Evolutionary conservation across 2,329 filamentous ascomycete species (phyloP).

Genomic region (Elsinoe perseae): DNA sequence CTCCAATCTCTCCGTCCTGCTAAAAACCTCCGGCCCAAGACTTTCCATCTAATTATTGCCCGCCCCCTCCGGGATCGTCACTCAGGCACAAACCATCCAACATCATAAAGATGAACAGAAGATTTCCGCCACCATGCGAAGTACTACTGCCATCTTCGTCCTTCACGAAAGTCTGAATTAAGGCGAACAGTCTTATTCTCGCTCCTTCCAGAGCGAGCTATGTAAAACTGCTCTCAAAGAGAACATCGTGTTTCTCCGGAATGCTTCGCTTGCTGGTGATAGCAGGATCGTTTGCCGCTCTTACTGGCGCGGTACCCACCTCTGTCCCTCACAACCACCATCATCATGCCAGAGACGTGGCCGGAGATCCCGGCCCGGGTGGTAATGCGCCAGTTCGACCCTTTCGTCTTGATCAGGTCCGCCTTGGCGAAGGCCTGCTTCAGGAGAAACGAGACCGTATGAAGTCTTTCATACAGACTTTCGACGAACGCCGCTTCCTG

Average conservation of each 20-base stretch:
- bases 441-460: background rate
- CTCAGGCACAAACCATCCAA: background rate
- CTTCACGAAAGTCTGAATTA: too few species aligned
- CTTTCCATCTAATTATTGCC: background rate
- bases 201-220: background rate
- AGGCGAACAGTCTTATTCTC: background rate
- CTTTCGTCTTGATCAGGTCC: background rate
- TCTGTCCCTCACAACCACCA: background rate
- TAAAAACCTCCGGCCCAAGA: background rate
- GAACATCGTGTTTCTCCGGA: background rate
- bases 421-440: background rate
- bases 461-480: background rate
- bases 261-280: background rate
- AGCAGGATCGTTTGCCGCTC: background rate
- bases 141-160: too few species aligned
- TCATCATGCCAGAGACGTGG: background rate
- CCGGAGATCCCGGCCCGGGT: background rate
- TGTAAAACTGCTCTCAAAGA: background rate
- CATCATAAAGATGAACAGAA: background rate
- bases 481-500: background rate
- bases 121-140: background rate
- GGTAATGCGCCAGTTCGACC: background rate
- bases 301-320: background rate
- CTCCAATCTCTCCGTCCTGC: background rate
- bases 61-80: background rate